Evolutionary conservation across 176 grass and related monocot species (phyloP), one percentile per base, ranked within the genome.

Genomic region (Pontederia crassipes): DNA sequence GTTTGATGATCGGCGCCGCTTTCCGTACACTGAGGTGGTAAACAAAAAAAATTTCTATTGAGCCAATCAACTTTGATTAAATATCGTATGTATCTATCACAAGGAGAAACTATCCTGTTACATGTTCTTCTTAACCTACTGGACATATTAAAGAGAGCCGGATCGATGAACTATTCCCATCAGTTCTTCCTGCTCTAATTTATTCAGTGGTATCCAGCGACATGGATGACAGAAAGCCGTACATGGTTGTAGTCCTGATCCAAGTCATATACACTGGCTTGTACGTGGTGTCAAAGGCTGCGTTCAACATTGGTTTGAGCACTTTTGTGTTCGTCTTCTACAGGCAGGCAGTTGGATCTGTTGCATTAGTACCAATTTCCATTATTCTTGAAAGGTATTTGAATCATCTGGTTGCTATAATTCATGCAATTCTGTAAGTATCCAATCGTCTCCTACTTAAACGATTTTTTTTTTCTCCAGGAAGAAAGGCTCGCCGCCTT

Each of bases 321-420:
- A 85, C 90, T 52, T 78, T 71, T 35, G 86, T 95, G 15, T 89
- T 95, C 77, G 69, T 95, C 77, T 86, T 95, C 75, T 95, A 95
- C 59, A 82, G 90, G 8, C 90, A 95, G 77, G 86, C 80, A 0
- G 60, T 61, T 12, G 90, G 82, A 28, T 60, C 79, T 11, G 27
- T 81, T 4, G 50, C 89, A 2, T 46, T 89, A 57, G 67, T 82
- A 27, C 90, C 90, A 1, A 15, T 89, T 0, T 67, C 82, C 49
- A 51, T 95, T 53, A 11, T 75, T 29, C 16, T 67, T 13, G 73
- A 80, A 60, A 74, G 78, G 78, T 75, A 58, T 45, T 28, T 40
- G 13, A 11, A 9, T 64, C 12, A 45, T 14, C 11, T 47, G 35
- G 12, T 8, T 55, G 18, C 24, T 59, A 59, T 59, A 6, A 27